phyloP scores from a whole-genome alignment of 768 basidiomycete species.

The Psilocybe tampanensis region DNA sequence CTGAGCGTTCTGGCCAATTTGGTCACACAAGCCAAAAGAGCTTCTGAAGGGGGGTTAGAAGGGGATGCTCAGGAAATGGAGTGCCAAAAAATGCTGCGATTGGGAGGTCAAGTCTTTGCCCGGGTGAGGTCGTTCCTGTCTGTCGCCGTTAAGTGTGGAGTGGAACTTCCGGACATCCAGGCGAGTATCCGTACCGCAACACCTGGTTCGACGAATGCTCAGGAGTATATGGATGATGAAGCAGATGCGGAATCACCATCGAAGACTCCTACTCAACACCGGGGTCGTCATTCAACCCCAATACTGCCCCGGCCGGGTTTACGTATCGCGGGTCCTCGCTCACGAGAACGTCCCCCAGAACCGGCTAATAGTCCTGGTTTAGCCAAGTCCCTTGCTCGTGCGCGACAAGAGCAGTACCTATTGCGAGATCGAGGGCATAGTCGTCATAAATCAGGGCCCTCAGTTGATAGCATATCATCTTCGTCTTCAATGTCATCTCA shows the following conservation, averaged over 20 bases:
- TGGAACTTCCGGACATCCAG: constrained; percentile 61
- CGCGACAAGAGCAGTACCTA: constrained; percentile 42
- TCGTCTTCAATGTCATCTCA: constrained; percentile 70
- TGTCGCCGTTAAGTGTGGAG: constrained; percentile 73
- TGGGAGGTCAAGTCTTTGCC: constrained; percentile 80
- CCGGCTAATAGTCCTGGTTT: constrained; percentile 16
- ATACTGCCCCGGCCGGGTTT: constrained; percentile 17
- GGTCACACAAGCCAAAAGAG: constrained; percentile 77
- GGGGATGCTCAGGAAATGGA: constrained; percentile 54
- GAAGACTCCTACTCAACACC: constrained; percentile 36
- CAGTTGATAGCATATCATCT: constrained; percentile 74
- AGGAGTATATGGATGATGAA: constrained; percentile 18
- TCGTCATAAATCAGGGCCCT: constrained; percentile 50
- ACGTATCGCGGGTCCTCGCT: constrained; percentile 26
- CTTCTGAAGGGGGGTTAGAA: constrained; percentile 51
- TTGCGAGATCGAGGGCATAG: constrained; percentile 35
- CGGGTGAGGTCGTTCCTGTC: constrained; percentile 81
- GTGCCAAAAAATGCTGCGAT: constrained; percentile 76
- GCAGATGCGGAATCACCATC: constrained; percentile 30
- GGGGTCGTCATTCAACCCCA: constrained; percentile 26
- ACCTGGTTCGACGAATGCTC: constrained; percentile 18
- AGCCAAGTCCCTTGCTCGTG: constrained; percentile 21
- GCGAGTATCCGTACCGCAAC: constrained; percentile 32
- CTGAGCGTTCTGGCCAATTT: constrained; percentile 79
- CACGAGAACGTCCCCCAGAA: constrained; percentile 21